A percentile compares a stretch with the other conserved stretches of the same genome.
These are phyloP conservation scores for Blastobotrys arbuscula DNA, from an alignment of 1,139 yeast species.

Conservation along the genomic window DNA sequence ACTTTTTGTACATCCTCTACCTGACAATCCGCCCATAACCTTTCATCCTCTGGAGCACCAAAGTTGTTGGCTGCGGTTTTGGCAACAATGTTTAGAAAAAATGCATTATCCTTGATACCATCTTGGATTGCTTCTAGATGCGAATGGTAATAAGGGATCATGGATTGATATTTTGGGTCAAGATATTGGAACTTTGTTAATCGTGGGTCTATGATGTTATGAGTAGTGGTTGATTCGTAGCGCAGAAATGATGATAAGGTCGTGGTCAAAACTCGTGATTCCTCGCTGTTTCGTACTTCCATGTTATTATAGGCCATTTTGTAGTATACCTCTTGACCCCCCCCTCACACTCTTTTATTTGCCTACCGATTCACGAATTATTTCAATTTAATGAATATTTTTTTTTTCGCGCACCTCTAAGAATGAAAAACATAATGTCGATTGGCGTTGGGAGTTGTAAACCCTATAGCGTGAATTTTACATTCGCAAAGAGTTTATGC, in stretches of 20 bases:
- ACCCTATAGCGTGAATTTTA: no score
- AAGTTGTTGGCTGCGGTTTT: conserved; percentile 45
- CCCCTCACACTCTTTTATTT: no score
- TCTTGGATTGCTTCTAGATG: conserved; percentile 43
- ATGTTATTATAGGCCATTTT: conserved; percentile 6
- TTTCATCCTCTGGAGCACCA: conserved; percentile 44
- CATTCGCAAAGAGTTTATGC: no score
- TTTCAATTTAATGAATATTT: no score
- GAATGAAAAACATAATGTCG: no score
- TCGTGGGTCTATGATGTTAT: conserved; percentile 25
- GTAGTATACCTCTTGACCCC: no score
- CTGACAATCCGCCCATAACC: conserved; percentile 44
- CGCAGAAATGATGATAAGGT: conserved; percentile 25
- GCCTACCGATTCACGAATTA: no score
- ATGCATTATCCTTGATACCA: conserved; percentile 47
- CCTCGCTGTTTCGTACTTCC: conserved; percentile 20
- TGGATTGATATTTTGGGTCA: conserved; percentile 15
- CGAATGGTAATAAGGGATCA: conserved; percentile 19
- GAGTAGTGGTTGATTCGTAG: conserved; percentile 23
- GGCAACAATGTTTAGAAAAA: conserved; percentile 45
- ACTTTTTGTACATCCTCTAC: conserved; percentile 55
- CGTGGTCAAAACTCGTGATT: conserved; percentile 23
- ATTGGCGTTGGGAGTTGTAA: no score
- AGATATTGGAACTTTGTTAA: conserved; percentile 21
- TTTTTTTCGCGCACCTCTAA: neutral